Base-by-base conservation (phyloP, 2,329 filamentous ascomycete species). In the Endoconidiophora laricicola region DNA sequence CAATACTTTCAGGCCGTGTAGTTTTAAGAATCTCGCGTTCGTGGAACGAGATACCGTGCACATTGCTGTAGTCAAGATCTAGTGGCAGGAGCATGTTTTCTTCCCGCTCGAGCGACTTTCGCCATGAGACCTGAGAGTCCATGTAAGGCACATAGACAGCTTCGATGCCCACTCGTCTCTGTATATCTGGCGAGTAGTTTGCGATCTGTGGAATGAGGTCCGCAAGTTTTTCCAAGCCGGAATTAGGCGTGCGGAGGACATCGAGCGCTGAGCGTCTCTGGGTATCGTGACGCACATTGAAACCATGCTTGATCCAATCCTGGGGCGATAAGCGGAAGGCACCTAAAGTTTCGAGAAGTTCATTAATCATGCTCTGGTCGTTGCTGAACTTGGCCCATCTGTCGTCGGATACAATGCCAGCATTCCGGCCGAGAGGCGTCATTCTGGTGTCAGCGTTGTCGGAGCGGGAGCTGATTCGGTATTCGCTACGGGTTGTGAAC, bases 401-500 rank as follows among this genome's bases (percentile, higher is more conserved):
- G 54, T 65, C 65, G 58, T 93, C 81, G n/a, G 78, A 70, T 2
- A 98, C 79, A 16, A 91, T 75, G 46, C 90, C 88, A 58, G 81
- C 84, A 12, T 72, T 67, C 51, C 81, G 79, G 7, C 86, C 91
- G 61, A 81, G 81, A 26, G 74, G 71, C 0, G 91, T 96, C 26
- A 98, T 76, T 2, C 91, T 80, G 4, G 82, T 64, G 64, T 98
- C 91, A 36, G 91, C 91, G 61, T 98, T 98, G 67, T 98, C 91
- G 43, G 91, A 82, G 55, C 91, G 82, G 2, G 86, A 79, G 41
- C 82, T 86, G 74, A 98, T 88, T 55, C 91, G 84, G 65, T 93
- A 98, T 67, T 98, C 91, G 66, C 84, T 94, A 55, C 91, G 79
- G 4, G 85, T 84, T 2, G 91, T 98, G 68, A 98, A 98, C 88